A percentile compares a stretch with the other conserved stretches of the same genome.
Evolutionary conservation across 1,284 basidiomycete genomes (phyloP).

Genomic region (Cryptococcus sp.): DNA sequence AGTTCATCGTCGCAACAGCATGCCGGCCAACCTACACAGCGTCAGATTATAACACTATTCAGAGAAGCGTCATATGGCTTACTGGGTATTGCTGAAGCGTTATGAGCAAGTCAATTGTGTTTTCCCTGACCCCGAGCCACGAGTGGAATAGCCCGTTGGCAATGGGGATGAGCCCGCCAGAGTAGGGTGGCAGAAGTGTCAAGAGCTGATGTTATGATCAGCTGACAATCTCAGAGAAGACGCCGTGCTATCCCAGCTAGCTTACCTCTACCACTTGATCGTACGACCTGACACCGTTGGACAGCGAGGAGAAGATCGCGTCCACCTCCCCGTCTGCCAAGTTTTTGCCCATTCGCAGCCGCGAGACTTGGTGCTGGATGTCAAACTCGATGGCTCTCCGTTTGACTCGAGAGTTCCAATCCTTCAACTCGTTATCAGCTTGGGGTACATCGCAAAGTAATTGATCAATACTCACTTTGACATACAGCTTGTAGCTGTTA

Average conservation of each 20-base stretch:
- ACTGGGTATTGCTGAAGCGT: slow-evolving; percentile 72
- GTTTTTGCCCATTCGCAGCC: slow-evolving; percentile 62
- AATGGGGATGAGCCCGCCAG: slow-evolving; percentile 77
- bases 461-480: slow-evolving; percentile 53
- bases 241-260: slow-evolving; percentile 3
- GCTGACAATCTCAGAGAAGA: not conserved
- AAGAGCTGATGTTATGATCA: slow-evolving; percentile 61
- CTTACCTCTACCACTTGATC: slow-evolving; percentile 85
- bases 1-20: slow-evolving; percentile 78
- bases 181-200: slow-evolving; percentile 69
- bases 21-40: slow-evolving; percentile 70
- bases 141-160: slow-evolving; percentile 90
- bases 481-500: slow-evolving; percentile 61
- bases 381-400: slow-evolving; percentile 64
- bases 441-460: too few relatives aligned
- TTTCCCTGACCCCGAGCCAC: slow-evolving; percentile 65
- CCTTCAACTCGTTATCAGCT: slow-evolving; percentile 49
- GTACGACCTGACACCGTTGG: slow-evolving; percentile 66
- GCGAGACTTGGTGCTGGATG: slow-evolving; percentile 65
- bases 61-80: slow-evolving; percentile 39
- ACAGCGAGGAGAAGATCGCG: slow-evolving; percentile 69
- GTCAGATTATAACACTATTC: not conserved
- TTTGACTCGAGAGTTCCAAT: slow-evolving; percentile 55
- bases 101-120: slow-evolving; percentile 77
- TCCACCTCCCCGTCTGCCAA: slow-evolving; percentile 65